Percentiles rank a stretch among this genome's conserved stretches.
These are phyloP conservation scores for Dalbergia oliveri DNA, from an alignment of 306 rosid genomes.

Conservation along the genomic window DNA sequence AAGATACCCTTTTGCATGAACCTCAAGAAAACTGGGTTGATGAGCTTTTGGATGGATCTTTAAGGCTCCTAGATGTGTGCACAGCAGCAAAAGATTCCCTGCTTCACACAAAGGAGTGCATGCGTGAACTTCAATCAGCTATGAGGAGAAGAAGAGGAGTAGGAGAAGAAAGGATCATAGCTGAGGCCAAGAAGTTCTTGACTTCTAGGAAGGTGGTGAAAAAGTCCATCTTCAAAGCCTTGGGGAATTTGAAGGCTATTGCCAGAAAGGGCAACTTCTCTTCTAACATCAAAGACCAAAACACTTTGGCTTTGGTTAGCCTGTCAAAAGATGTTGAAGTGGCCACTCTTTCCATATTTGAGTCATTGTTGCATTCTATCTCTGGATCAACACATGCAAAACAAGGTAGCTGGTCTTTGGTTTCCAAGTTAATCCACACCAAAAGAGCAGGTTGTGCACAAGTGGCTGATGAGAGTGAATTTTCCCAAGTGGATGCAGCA, in stretches of 20 bases:
- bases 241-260: constrained; percentile 33
- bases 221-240: constrained; percentile 39
- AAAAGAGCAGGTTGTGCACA: constrained; percentile 21
- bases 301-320: constrained; percentile 10
- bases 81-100: constrained; percentile 43
- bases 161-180: constrained; percentile 10
- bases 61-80: constrained; percentile 47
- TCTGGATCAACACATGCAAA: constrained; percentile 38
- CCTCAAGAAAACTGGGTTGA: constrained; percentile 38
- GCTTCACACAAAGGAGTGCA: constrained; percentile 47
- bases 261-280: constrained; percentile 10
- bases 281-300: constrained; percentile 4
- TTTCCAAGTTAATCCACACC: constrained; percentile 41
- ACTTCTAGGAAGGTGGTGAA: constrained; percentile 43
- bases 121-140: constrained; percentile 29
- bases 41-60: constrained; percentile 49
- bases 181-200: constrained; percentile 41
- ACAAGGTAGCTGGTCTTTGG: constrained; percentile 38
- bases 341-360: constrained; percentile 23
- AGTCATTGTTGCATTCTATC: constrained; percentile 37
- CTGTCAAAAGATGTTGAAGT: constrained; percentile 42
- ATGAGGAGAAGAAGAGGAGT: constrained; percentile 42
- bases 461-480: constrained; percentile 33
- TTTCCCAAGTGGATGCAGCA: constrained; percentile 40
- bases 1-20: constrained; percentile 44